A percentile compares a stretch with the other conserved stretches of the same genome.
phyloP scores from a whole-genome alignment of 495 filamentous ascomycete genomes.

The Penicillium bialowiezense region DNA sequence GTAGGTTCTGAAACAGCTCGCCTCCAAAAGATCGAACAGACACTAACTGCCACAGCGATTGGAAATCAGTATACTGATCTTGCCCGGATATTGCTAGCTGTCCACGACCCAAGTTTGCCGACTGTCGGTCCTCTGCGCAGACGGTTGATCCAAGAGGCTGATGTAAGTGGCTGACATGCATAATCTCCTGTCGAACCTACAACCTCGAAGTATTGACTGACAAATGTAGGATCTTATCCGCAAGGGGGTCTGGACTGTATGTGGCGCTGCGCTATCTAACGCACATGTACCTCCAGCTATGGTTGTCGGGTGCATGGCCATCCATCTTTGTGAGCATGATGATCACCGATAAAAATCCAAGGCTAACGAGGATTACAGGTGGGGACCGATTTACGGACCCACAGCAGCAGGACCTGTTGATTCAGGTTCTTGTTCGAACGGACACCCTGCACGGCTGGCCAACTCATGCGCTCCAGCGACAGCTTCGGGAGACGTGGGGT shows the following conservation, averaged over 20 bases:
- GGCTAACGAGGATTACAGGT: conserved; percentile 10
- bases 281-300: conserved; percentile 20
- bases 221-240: conserved; percentile 16
- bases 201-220: background rate
- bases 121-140: conserved; percentile 18
- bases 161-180: conserved; percentile 15
- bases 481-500: conserved; percentile 24
- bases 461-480: conserved; percentile 21
- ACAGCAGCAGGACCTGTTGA: conserved; percentile 20
- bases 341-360: background rate
- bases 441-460: conserved; percentile 24
- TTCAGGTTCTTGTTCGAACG: conserved; percentile 19
- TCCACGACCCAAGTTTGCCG: conserved; percentile 21
- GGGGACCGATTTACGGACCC: conserved; percentile 25
- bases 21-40: no score
- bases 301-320: conserved; percentile 27
- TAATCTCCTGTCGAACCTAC: background rate
- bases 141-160: conserved; percentile 14
- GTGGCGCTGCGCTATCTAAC: conserved; percentile 25
- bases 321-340: conserved; percentile 23
- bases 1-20: conserved; percentile 2
- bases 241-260: conserved; percentile 24
- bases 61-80: conserved; percentile 23
- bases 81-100: conserved; percentile 17
- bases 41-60: conserved; percentile 15